Base-by-base conservation (phyloP, 192 early-diverging fungal genomes). In the Coemansia reversa region DNA sequence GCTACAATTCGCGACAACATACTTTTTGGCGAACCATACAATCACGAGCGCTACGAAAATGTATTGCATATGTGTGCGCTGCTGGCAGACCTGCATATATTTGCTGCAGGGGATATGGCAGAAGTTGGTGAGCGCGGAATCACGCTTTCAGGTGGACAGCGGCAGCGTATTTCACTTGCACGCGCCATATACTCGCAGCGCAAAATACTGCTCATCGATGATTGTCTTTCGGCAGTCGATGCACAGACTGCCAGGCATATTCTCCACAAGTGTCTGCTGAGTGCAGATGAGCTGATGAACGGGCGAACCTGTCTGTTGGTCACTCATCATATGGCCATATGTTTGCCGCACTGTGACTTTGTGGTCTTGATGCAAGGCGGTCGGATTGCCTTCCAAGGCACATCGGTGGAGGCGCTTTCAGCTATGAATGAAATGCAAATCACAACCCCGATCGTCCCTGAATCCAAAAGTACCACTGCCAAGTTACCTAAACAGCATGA, bases 201-300 rank as follows among this genome's bases (percentile, higher is more conserved):
- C 27, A 57, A 51, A 9, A 61, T 71, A 23, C 65, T 95, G 27
- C 69, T 95, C 9, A 70, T 94, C 51, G 94, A 96, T 66, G 95
- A 94, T 69, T 91, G 89, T 67, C 81, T 96, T 47, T 92, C 91
- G 29, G 97, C 97, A 25, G 95, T 97, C 2, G 97, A 98, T 66
- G 87, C 92, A 5, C 94, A 94, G 39, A 98, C 95, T 0, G 94
- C 91, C 14, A 86, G 85, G 45, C 90, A 92, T 60, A 76, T 98
- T 29, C 88, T 91, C 57, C 83, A 94, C 27, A 58, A 91, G 32
- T 93, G 91, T 54, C 58, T 98, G 61, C 82, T 85, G 27, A 85
- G 84, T 33, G 25, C 20, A 16, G 47, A 39, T 6, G 29, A 5
- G 27, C 84, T 94, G 51, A 79, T 97, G 83, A 56, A 50, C 11